phyloP scores from a whole-genome alignment of 1,284 basidiomycete species.

The Termitomyces sp. region DNA sequence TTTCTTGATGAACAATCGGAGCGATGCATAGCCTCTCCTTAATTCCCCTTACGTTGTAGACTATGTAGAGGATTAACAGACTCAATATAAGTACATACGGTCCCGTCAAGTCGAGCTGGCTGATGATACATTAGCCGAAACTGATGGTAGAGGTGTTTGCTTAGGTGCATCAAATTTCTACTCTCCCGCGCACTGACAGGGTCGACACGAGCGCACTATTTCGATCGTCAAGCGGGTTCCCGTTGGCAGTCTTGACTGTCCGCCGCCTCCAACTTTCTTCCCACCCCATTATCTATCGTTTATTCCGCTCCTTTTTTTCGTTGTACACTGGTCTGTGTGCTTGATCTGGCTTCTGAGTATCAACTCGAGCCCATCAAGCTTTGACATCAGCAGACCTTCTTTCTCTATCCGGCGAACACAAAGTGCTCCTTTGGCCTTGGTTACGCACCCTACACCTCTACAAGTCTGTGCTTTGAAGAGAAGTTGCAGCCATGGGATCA shows the following conservation, averaged over 20 bases:
- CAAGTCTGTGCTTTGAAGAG: neutral
- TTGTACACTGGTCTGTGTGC: neutral
- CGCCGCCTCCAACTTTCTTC: neutral
- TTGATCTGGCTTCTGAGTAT: neutral
- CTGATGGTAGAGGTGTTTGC: conserved; percentile 2
- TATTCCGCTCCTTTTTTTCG: neutral
- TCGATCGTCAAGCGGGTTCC: neutral
- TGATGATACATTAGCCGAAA: neutral
- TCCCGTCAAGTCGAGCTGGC: neutral
- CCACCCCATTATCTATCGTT: neutral
- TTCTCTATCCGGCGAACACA: neutral
- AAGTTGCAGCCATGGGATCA: conserved; percentile 54
- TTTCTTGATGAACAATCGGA: no score
- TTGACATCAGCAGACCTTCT: conserved; percentile 5
- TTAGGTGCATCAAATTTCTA: neutral
- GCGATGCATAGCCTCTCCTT: no score
- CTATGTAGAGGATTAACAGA: no score
- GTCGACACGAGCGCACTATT: neutral
- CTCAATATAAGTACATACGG: no score
- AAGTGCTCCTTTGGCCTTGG: neutral
- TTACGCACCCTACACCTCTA: neutral
- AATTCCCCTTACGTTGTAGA: no score
- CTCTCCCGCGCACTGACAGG: conserved; percentile 3
- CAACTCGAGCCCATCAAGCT: conserved; percentile 1
- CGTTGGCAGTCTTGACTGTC: no score